phyloP scores from a whole-genome alignment of 306 rosid species.

The Casuarina equisetifolia region DNA sequence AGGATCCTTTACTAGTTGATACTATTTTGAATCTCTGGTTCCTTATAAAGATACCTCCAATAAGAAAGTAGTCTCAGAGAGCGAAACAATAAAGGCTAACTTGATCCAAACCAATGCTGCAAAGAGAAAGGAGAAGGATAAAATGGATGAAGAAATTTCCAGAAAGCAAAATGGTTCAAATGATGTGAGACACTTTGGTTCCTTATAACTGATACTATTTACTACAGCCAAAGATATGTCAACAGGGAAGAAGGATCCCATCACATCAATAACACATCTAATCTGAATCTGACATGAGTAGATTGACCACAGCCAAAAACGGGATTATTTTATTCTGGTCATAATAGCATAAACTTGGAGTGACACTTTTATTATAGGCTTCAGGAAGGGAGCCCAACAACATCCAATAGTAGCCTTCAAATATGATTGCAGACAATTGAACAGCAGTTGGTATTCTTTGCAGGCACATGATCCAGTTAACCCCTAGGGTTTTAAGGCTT shows the following conservation, averaged over 20 bases:
- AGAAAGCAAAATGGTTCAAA: background rate
- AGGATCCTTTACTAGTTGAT: background rate
- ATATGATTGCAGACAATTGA: background rate
- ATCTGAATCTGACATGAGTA: background rate
- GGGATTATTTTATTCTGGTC: background rate
- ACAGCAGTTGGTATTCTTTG: background rate
- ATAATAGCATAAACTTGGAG: background rate
- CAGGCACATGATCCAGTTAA: background rate
- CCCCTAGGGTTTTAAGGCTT: background rate
- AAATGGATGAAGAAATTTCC: background rate
- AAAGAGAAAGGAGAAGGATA: background rate
- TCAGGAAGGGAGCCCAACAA: background rate
- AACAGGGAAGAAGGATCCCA: background rate
- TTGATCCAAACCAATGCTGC: background rate
- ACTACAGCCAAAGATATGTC: too few relatives aligned
- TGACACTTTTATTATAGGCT: background rate
- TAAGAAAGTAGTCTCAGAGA: background rate
- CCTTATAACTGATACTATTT: background rate
- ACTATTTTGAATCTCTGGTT: background rate
- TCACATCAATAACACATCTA: background rate
- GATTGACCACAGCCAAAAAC: background rate
- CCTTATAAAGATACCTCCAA: background rate
- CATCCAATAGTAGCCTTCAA: background rate
- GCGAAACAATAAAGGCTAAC: background rate
- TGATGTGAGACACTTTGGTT: background rate